Conservation (phyloP, 2,329 filamentous ascomycete species). For the Arthrobotrys entomopaga region DNA sequence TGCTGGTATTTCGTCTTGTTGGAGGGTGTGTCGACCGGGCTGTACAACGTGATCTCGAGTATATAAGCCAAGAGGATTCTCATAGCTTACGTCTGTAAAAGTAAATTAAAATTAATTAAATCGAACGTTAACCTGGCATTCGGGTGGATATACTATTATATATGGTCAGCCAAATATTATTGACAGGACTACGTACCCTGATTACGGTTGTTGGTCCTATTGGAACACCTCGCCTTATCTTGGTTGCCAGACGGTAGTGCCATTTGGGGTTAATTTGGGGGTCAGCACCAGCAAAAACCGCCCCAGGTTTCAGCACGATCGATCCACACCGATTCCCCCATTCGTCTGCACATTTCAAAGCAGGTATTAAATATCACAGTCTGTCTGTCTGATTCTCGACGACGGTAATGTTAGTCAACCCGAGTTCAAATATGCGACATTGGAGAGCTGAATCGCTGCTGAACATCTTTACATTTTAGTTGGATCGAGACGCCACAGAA, state of each 20-base stretch:
- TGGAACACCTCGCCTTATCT: slow-evolving; percentile 7
- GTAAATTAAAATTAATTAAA: neutral
- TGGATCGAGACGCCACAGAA: neutral
- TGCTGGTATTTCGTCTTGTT: too few relatives aligned
- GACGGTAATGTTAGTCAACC: slow-evolving; percentile 14
- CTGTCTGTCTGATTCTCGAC: neutral
- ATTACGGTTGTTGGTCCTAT: too few relatives aligned
- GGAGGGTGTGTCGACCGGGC: too few relatives aligned
- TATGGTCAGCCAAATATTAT: neutral
- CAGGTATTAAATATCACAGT: slow-evolving; percentile 13
- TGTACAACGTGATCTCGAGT: too few relatives aligned
- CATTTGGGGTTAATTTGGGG: slow-evolving; percentile 24
- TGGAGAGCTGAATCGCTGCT: too few relatives aligned
- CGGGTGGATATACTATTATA: neutral
- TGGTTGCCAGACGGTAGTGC: neutral
- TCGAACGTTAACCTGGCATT: neutral
- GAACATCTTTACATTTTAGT: too few relatives aligned
- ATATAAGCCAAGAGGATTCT: too few relatives aligned
- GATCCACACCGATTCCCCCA: neutral
- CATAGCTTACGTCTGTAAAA: too few relatives aligned
- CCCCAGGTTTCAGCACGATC: slow-evolving; percentile 12
- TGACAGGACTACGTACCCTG: too few relatives aligned
- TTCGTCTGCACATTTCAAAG: slow-evolving; percentile 16
- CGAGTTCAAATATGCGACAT: neutral
- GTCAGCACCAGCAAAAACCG: slow-evolving; percentile 34